Conservation (phyloP, 305 asterid genomes). For the Solanum hybrid region DNA sequence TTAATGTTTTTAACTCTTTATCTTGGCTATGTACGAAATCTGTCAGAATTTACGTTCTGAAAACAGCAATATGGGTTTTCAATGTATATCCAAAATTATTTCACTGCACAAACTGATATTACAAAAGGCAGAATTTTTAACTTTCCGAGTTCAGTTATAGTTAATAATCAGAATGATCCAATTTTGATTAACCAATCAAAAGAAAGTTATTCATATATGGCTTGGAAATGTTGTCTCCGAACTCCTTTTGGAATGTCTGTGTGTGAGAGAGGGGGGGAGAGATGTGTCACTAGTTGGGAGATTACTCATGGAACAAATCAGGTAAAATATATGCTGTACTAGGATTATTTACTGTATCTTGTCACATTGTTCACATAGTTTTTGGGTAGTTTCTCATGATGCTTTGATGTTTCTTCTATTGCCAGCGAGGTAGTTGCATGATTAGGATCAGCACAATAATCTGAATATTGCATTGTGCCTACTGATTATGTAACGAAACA, state of each 20-base stretch:
- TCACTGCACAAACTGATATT: neutral
- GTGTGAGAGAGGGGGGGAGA: neutral
- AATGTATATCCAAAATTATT: neutral
- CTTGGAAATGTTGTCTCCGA: neutral
- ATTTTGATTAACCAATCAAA: neutral
- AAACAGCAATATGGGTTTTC: neutral
- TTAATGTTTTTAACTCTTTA: neutral
- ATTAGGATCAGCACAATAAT: neutral
- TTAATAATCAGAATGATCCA: neutral
- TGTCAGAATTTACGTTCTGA: neutral
- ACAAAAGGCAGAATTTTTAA: neutral
- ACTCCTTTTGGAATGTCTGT: neutral
- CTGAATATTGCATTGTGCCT: neutral
- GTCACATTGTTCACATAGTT: neutral
- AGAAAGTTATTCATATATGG: neutral
- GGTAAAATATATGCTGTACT: neutral
- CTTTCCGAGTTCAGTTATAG: neutral
- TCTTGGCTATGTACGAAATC: neutral
- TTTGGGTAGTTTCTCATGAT: neutral
- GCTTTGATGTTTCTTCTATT: neutral
- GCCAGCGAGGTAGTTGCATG: neutral
- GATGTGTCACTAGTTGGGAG: neutral
- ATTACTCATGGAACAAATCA: neutral
- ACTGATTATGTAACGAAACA: slow-evolving; percentile 9
- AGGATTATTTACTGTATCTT: neutral